A percentile compares a stretch with the other conserved stretches of the same genome.
Evolutionary conservation across 2,329 filamentous ascomycete species (phyloP).

Genomic region (Trichoderma atroviride): DNA sequence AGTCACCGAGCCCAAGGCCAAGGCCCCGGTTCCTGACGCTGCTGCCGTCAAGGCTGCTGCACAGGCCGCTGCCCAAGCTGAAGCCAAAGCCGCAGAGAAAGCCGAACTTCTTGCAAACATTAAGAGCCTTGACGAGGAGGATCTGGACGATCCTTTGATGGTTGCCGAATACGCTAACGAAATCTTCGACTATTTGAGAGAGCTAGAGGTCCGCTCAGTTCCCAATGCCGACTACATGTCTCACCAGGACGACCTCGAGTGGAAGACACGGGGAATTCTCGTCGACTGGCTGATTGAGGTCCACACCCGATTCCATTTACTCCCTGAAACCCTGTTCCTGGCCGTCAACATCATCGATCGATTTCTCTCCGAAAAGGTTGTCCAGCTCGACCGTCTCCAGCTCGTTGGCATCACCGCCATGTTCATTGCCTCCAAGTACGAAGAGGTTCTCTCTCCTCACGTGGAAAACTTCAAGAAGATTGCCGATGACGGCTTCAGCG

Average conservation of each 20-base stretch:
- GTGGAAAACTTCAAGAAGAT: conserved; percentile 97
- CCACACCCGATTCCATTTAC: conserved; percentile 91
- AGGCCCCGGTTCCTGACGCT: conserved; percentile 11
- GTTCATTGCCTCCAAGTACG: conserved; percentile 99
- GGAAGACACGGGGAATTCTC: conserved; percentile 97
- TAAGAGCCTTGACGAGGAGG: conserved; percentile 78
- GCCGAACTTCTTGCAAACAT: conserved; percentile 22
- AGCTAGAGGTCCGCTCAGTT: conserved; percentile 76
- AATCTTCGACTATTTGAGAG: conserved; percentile 93
- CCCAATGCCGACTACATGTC: conserved; percentile 95
- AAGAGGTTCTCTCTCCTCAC: conserved; percentile 95
- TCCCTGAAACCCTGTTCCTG: conserved; percentile 95
- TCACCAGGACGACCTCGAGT: conserved; percentile 91
- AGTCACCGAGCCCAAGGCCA: conserved; percentile 38
- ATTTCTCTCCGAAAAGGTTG: conserved; percentile 92
- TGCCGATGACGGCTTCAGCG: conserved; percentile 93
- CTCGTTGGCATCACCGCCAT: conserved; percentile 97
- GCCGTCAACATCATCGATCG: conserved; percentile 98
- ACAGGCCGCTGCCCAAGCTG: not conserved
- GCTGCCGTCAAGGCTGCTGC: not conserved
- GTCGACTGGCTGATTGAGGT: conserved; percentile 99
- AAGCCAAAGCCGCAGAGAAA: conserved; percentile 39
- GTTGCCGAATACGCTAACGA: conserved; percentile 96
- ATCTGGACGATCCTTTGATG: conserved; percentile 93
- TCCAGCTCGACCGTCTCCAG: conserved; percentile 93